Evolutionary conservation across 805 yeast genomes (phyloP).

Genomic region (Yamadazyma endophytica): DNA sequence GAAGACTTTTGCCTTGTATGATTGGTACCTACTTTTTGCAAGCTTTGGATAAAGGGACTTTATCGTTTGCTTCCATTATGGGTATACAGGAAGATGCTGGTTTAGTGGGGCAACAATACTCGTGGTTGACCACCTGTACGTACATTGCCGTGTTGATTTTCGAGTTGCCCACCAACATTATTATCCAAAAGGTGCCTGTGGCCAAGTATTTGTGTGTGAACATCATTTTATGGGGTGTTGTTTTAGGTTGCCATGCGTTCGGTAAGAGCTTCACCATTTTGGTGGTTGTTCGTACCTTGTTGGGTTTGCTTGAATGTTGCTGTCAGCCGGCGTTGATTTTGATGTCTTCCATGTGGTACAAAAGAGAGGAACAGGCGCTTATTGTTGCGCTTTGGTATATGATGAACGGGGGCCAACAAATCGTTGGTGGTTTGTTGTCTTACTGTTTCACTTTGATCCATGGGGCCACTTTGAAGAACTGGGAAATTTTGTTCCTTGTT

Average conservation of each 20-base stretch:
- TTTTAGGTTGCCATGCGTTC: constrained; percentile 48
- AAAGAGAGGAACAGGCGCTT: constrained; percentile 45
- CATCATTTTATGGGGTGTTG: constrained; percentile 52
- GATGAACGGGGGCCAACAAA: constrained; percentile 53
- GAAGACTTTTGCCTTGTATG: constrained; percentile 41
- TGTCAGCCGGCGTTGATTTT: constrained; percentile 54
- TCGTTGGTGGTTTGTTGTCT: constrained; percentile 42
- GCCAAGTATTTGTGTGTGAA: constrained; percentile 46
- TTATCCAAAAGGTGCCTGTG: constrained; percentile 48
- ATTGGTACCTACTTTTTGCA: constrained; percentile 54
- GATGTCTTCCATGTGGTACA: constrained; percentile 61
- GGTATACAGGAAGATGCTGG: constrained; percentile 45
- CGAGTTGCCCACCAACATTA: constrained; percentile 40
- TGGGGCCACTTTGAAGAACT: constrained; percentile 39
- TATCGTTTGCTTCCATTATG: constrained; percentile 62
- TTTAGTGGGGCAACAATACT: constrained; percentile 43
- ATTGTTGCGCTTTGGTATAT: constrained; percentile 55
- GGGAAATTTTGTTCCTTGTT: constrained; percentile 60
- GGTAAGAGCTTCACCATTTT: constrained; percentile 49
- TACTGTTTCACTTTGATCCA: constrained; percentile 51
- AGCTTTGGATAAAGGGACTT: constrained; percentile 53
- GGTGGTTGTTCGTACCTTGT: constrained; percentile 47
- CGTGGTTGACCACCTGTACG: constrained; percentile 50
- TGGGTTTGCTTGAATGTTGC: constrained; percentile 53
- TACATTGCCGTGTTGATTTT: constrained; percentile 51